Percentiles rank a stretch among this genome's conserved stretches.
These are phyloP conservation scores for Kodamaea kakaduensis DNA, from an alignment of 805 yeast genomes.

Conservation along the genomic window DNA sequence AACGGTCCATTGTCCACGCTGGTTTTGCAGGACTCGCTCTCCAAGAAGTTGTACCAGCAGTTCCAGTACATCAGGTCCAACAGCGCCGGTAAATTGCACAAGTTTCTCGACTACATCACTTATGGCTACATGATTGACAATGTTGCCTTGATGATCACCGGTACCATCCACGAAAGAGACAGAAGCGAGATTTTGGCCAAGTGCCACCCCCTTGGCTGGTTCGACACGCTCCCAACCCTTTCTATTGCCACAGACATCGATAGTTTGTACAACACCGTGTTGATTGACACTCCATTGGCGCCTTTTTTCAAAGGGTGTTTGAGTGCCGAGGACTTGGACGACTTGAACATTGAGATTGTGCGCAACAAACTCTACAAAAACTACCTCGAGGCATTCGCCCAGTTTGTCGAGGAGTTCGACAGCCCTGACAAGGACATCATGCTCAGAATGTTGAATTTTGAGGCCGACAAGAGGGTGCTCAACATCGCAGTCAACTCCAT, in stretches of 20 bases:
- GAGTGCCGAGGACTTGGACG: constrained; percentile 85
- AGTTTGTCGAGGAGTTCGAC: constrained; percentile 62
- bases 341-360: constrained; percentile 89
- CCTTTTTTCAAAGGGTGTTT: constrained; percentile 92
- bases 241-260: constrained; percentile 94
- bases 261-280: constrained; percentile 85
- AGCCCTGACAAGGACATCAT: constrained; percentile 80
- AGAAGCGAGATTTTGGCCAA: constrained; percentile 80
- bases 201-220: constrained; percentile 98
- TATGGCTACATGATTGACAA: constrained; percentile 99
- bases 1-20: constrained; percentile 83
- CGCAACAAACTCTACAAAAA: constrained; percentile 91
- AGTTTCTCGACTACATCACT: constrained; percentile 87
- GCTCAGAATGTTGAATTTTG: constrained; percentile 75
- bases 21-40: constrained; percentile 75
- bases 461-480: constrained; percentile 92
- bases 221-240: constrained; percentile 91
- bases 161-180: constrained; percentile 94
- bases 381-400: constrained; percentile 80
- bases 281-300: constrained; percentile 95
- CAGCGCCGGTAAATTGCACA: constrained; percentile 72
- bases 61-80: constrained; percentile 83
- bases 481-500: constrained; percentile 89
- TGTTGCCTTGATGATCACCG: constrained; percentile 92
- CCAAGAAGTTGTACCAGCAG: constrained; percentile 71